Evolutionary conservation across 306 rosid species (phyloP).

Genomic region (Echinosophora koreensis): DNA sequence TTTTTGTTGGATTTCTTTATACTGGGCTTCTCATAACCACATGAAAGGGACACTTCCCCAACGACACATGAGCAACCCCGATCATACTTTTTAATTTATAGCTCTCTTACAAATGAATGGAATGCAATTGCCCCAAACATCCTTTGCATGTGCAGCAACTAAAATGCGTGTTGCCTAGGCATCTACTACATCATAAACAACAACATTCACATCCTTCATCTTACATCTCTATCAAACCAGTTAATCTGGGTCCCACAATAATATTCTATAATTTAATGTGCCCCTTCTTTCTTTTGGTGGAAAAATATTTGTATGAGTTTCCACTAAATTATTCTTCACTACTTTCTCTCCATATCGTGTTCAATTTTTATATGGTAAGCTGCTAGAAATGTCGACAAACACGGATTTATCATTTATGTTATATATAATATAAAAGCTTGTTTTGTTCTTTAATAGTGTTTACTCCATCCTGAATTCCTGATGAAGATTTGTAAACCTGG

Average conservation of each 20-base stretch:
- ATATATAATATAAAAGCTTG: neutral
- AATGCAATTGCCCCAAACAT: constrained; percentile 39
- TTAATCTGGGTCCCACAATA: constrained; percentile 26
- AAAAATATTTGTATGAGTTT: neutral
- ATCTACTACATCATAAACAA: constrained; percentile 9
- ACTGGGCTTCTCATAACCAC: constrained; percentile 21
- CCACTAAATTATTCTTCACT: constrained; percentile 28
- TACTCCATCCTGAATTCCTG: neutral
- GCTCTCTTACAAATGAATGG: constrained; percentile 35
- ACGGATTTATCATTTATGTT: no score
- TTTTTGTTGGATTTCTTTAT: constrained; percentile 1
- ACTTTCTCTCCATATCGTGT: neutral
- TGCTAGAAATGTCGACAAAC: neutral
- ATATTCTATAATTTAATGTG: neutral
- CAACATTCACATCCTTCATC: neutral
- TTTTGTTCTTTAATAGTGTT: neutral
- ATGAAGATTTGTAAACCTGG: neutral
- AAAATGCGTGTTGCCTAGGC: constrained; percentile 49
- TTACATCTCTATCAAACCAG: constrained; percentile 31
- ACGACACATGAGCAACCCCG: neutral
- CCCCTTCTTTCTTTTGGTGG: neutral
- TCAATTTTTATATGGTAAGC: no score
- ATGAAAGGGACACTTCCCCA: constrained; percentile 14
- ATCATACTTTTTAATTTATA: constrained; percentile 1
- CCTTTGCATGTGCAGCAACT: constrained; percentile 60